These are phyloP conservation scores for Mycena kentingensis DNA, from an alignment of 768 basidiomycete genomes.

Conservation along the genomic window DNA sequence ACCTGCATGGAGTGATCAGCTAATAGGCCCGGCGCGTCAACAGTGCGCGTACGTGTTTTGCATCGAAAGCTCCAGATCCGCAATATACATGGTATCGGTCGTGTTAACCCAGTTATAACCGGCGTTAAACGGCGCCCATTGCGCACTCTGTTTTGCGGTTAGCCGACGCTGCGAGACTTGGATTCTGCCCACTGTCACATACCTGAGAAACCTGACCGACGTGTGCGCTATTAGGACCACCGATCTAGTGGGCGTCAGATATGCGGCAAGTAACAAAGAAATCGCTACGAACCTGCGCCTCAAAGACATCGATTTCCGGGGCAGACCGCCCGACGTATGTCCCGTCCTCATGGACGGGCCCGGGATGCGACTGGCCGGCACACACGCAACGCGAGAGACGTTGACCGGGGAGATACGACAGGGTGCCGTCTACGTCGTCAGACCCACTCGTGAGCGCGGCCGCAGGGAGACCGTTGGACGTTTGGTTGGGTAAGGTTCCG, in stretches of 20 bases:
- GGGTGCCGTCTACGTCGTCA: slow-evolving; percentile 44
- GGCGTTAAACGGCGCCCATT: slow-evolving; percentile 52
- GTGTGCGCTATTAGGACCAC: slow-evolving; percentile 5
- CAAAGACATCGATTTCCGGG: slow-evolving; percentile 65
- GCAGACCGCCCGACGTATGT: slow-evolving; percentile 54
- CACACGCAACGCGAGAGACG: slow-evolving; percentile 62
- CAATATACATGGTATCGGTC: slow-evolving; percentile 35
- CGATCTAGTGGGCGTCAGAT: slow-evolving; percentile 41
- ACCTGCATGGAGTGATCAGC: too few species aligned
- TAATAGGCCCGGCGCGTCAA: too few species aligned
- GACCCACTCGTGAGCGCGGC: slow-evolving; percentile 49
- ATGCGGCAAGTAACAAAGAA: background rate
- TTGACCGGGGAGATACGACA: slow-evolving; percentile 56
- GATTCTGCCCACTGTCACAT: slow-evolving; percentile 35
- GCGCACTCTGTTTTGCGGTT: background rate
- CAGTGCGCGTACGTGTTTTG: slow-evolving; percentile 45
- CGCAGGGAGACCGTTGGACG: slow-evolving; percentile 49
- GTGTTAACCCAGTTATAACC: slow-evolving; percentile 44
- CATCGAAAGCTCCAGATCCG: slow-evolving; percentile 37
- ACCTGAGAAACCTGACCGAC: slow-evolving; percentile 49
- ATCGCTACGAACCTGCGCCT: slow-evolving; percentile 3
- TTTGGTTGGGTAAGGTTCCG: slow-evolving; percentile 79
- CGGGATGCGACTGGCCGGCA: slow-evolving; percentile 56
- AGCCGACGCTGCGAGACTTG: background rate
- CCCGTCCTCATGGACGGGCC: slow-evolving; percentile 49